These are phyloP conservation scores for Asterella californica DNA, from an alignment of 225 moss, liverwort and hornwort genomes.

Conservation along the genomic window DNA sequence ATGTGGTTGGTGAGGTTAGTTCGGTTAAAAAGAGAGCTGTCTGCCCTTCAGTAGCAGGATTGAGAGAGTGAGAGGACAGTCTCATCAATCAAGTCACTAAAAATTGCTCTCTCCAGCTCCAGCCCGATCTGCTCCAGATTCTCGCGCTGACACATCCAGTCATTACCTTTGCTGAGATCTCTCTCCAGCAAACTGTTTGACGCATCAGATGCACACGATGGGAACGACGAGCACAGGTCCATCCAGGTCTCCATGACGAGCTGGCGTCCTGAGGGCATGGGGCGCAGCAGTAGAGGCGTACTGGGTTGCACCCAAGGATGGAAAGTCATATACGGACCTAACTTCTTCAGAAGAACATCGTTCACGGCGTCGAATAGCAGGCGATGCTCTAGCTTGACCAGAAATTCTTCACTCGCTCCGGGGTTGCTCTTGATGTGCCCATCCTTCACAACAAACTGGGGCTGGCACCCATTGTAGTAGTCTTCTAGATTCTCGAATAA, in stretches of 20 bases:
- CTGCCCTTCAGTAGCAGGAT: not conserved
- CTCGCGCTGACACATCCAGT: constrained; percentile 42
- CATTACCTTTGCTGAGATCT: constrained; percentile 41
- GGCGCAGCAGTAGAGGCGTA: constrained; percentile 24
- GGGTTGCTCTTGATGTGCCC: constrained; percentile 21
- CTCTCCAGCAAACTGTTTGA: constrained; percentile 47
- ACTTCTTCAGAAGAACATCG: constrained; percentile 51
- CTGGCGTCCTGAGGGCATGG: constrained; percentile 29
- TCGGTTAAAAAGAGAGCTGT: not conserved
- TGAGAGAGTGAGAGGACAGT: constrained; percentile 26
- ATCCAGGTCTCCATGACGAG: constrained; percentile 44
- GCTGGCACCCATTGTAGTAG: constrained; percentile 26
- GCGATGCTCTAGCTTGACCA: constrained; percentile 21
- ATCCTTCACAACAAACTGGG: constrained; percentile 29
- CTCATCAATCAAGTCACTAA: constrained; percentile 55
- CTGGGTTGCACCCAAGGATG: constrained; percentile 44
- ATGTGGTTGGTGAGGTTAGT: constrained; percentile 17
- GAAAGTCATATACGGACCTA: constrained; percentile 47
- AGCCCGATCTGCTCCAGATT: constrained; percentile 47
- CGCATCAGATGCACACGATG: constrained; percentile 25
- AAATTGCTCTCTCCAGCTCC: constrained; percentile 50
- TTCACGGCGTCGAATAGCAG: constrained; percentile 62
- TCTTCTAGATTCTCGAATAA: constrained; percentile 46
- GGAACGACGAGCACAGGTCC: constrained; percentile 36
- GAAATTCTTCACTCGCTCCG: constrained; percentile 1